Base-by-base conservation (phyloP, 345 rosid genomes). In the Citrus unshiu region DNA sequence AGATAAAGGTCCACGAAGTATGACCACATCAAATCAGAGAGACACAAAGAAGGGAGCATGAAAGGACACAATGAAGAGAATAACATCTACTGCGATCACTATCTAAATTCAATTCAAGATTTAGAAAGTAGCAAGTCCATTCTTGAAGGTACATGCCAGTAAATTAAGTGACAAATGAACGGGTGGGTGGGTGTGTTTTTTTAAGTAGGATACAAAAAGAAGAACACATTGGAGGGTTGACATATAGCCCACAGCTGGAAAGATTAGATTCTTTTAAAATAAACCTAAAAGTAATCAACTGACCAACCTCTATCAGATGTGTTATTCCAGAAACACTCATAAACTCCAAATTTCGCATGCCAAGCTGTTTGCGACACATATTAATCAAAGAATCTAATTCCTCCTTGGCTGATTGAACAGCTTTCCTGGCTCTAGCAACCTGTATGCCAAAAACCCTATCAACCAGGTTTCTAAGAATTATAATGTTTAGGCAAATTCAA, bases 341-440 rank as follows among this genome's bases (percentile, higher is more conserved):
- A 62, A 87, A 91, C 84, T 90, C 90, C 84, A 91, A 78, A 76
- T 81, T 91, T 63, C 27, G 84, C 79, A 66, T 85, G 22, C 87
- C 81, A 71, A 90, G 86, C 82, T 85, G 88, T 84, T 87, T 89
- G 74, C 88, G 84, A 40, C 77, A 89, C 75, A 84, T 58, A 74
- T 56, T 54, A 79, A 89, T 87, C 76, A 90, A 80, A 68, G 90
- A 87, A 79, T 89, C 90, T 81, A 86, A 82, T 72, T 86, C 88
- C 83, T 90, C 92, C 84, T 60, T 89, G 51, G 91, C 90, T 75
- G 77, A 76, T 81, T 83, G 91, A 83, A 93, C 92, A 81, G 89
- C 88, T 83, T 85, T 79, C 59, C 88, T 87, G 56, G 97, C 92
- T 76, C 76, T 88, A 79, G 88, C 88, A 81, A 95, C 93, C 99